Percentiles rank a stretch among this genome's conserved stretches.
phyloP scores from a whole-genome alignment of 2,329 filamentous ascomycete genomes.

The Calonectria hawksworthii region DNA sequence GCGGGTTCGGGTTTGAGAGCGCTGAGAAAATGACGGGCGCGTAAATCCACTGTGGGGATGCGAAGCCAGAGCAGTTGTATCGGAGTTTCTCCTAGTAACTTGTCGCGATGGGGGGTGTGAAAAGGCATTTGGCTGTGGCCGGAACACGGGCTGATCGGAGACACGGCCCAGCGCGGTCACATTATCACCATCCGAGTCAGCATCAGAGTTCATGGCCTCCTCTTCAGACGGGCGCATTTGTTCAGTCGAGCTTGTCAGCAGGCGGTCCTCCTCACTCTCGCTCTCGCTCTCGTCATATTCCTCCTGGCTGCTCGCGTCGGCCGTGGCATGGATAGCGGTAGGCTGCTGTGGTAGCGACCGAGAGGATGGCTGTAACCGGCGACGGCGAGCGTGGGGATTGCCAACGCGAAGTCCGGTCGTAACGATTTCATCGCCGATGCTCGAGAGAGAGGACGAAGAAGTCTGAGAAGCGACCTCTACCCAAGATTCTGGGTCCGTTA shows the following conservation, averaged over 20 bases:
- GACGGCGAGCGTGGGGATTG: constrained; percentile 72
- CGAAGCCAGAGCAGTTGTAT: constrained; percentile 62
- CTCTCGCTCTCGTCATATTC: constrained; percentile 94
- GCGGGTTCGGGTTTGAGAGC: constrained; percentile 62
- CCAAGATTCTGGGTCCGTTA: constrained; percentile 83
- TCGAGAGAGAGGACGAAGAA: constrained; percentile 93
- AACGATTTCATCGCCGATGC: constrained; percentile 87
- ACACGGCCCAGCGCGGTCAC: constrained; percentile 81
- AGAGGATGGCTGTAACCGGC: constrained; percentile 58
- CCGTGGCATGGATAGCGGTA: constrained; percentile 56
- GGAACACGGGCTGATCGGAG: constrained; percentile 73
- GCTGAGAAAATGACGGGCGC: constrained; percentile 63
- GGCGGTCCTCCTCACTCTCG: constrained; percentile 86
- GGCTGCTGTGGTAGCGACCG: constrained; percentile 56
- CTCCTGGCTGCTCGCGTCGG: constrained; percentile 83
- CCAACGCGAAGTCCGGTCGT: constrained; percentile 88
- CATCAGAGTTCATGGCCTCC: constrained; percentile 61
- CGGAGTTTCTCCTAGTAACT: constrained; percentile 63
- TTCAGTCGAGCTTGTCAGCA: constrained; percentile 72
- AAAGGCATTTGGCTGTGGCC: constrained; percentile 92
- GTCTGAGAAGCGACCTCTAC: constrained; percentile 93
- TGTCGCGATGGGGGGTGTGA: constrained; percentile 79
- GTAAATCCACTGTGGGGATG: constrained; percentile 66
- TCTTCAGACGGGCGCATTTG: constrained; percentile 58
- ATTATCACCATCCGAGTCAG: constrained; percentile 76